Base-by-base conservation (phyloP, 306 rosid genomes). In the Heteromeles arbutifolia region DNA sequence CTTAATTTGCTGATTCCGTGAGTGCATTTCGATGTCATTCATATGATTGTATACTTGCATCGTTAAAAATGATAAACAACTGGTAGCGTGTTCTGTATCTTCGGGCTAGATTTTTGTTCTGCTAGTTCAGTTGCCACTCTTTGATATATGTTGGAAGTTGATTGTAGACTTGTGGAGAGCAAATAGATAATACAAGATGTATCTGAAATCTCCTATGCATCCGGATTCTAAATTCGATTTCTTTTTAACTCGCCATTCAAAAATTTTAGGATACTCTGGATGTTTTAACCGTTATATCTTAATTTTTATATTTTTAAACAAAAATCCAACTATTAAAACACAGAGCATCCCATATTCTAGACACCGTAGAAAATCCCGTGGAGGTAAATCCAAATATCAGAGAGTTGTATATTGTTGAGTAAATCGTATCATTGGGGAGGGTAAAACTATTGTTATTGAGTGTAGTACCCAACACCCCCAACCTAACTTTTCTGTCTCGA, bases 41-140 rank as follows among this genome's bases (percentile, higher is more conserved):
- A 18, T 62, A 50, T 37, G 70, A 69, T 63, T 61, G 83, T 24
- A 66, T 43, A 73, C 83, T 11, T 74, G 77, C 69, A 5, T 61
- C 21, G 59, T 53, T 39, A 44, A 44, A 48, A n/a, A 54, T 3
- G 50, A 5, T 2, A 21, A 17, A 28, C 31, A 15, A 77, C 37
- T 64, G 52, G 71, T 75, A 45, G 24, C 43, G 21, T 19, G 26
- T 61, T 61, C 26, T 45, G 72, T 70, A 48, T 32, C 68, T 61
- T 62, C 66, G 32, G 64, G 24, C 43, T 37, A 25, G 18, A 31
- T 74, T 56, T 67, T 67, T 62, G 56, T 18, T 70, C 31, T 3
- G 25, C 32, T 62, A 26, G 77, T 44, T 62, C 45, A 61, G 25
- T 45, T 28, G 69, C 26, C 77, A 73, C 77, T 28, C 45, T 26